These are phyloP conservation scores for Metrosideros polymorpha DNA, from an alignment of 441 rosid species.

Conservation along the genomic window DNA sequence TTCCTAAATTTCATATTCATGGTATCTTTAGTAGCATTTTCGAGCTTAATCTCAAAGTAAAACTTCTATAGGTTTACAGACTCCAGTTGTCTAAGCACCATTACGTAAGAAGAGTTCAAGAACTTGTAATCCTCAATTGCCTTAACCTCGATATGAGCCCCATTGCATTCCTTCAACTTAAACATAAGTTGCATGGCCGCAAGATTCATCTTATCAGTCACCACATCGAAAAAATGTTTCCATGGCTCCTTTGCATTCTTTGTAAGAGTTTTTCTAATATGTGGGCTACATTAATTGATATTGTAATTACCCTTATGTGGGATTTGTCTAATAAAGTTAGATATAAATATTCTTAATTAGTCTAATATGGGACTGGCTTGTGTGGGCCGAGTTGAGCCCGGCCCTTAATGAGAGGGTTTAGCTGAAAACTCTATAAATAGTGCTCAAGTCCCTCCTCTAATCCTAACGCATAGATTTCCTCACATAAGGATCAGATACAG, in stretches of 20 bases:
- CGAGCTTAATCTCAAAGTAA: slow-evolving; percentile 90
- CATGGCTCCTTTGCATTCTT: slow-evolving; percentile 84
- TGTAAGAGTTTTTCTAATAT: too few relatives aligned
- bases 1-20: slow-evolving; percentile 95
- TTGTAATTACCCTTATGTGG: too few relatives aligned
- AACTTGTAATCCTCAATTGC: slow-evolving; percentile 91
- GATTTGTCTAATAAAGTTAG: too few relatives aligned
- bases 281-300: too few relatives aligned
- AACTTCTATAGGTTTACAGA: slow-evolving; percentile 83
- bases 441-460: too few relatives aligned
- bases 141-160: slow-evolving; percentile 83
- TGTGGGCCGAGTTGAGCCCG: too few relatives aligned
- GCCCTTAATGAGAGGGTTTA: too few relatives aligned
- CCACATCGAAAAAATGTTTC: slow-evolving; percentile 92
- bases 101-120: slow-evolving; percentile 85
- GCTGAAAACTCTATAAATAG: too few relatives aligned
- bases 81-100: slow-evolving; percentile 81
- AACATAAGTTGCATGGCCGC: slow-evolving; percentile 99
- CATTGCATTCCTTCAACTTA: slow-evolving; percentile 77
- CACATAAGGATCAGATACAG: too few relatives aligned
- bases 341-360: too few relatives aligned
- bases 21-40: slow-evolving; percentile 87
- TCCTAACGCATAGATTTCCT: too few relatives aligned
- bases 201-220: slow-evolving; percentile 92
- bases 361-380: too few relatives aligned